Conservation (phyloP, 2,329 filamentous ascomycete genomes). For the Colletotrichum trifolii region DNA sequence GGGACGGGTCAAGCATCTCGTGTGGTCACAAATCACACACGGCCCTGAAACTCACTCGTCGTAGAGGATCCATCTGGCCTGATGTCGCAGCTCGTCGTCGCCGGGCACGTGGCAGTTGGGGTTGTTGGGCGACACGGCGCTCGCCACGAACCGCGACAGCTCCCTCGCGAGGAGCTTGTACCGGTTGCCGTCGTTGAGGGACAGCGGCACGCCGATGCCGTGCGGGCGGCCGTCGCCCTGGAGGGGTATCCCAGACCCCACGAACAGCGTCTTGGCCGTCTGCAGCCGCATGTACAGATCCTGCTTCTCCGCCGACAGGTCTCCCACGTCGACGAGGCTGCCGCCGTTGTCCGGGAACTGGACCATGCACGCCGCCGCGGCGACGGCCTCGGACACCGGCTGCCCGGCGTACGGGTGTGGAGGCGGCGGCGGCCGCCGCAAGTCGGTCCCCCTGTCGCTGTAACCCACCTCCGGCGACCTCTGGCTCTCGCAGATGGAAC, state of each 20-base stretch:
- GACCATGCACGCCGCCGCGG: too few species aligned
- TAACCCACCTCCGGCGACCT: too few species aligned
- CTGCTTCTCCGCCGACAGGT: background rate
- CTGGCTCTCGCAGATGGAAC: too few species aligned
- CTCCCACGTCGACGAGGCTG: too few species aligned
- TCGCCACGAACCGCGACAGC: slow-evolving; percentile 41
- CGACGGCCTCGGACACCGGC: too few species aligned
- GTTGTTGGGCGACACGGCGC: slow-evolving; percentile 45
- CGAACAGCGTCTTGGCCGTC: slow-evolving; percentile 16
- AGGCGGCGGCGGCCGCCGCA: too few species aligned
- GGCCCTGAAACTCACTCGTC: too few species aligned
- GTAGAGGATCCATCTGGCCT: slow-evolving; percentile 47
- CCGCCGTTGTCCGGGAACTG: too few species aligned
- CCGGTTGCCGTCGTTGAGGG: slow-evolving; percentile 42
- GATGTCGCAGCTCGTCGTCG: slow-evolving; percentile 48
- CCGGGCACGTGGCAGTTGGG: slow-evolving; percentile 45
- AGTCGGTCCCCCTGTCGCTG: too few species aligned
- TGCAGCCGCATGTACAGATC: slow-evolving; percentile 21
- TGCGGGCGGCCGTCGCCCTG: background rate
- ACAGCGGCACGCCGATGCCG: slow-evolving; percentile 24
- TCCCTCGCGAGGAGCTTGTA: slow-evolving; percentile 40
- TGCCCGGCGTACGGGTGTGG: too few species aligned
- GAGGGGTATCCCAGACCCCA: background rate
- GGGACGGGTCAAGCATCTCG: too few species aligned
- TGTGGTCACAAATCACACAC: too few species aligned